Base-by-base conservation (phyloP, 495 filamentous ascomycete species). In the Penicillium macrosclerotiorum region DNA sequence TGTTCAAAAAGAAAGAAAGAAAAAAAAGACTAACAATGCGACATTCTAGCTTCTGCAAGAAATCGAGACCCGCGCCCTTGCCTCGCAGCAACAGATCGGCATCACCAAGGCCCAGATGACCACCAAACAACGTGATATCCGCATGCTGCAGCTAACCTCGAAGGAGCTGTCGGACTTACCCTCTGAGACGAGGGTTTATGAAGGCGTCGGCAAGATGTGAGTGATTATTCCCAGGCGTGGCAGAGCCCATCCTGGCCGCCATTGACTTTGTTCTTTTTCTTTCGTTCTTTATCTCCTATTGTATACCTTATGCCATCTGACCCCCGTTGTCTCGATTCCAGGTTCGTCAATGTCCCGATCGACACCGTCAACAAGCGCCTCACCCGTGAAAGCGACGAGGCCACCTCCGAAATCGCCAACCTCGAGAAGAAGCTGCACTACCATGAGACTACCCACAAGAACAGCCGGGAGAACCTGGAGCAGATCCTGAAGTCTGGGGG, bases 181-280 rank as follows among this genome's bases (percentile, higher is more conserved):
- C n/a, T 71, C 77, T 27, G 78, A 84, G 29, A 95, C 91, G 1
- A 82, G 81, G 14, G 82, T 96, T 8, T 98, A 96, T 54, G 92
- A 96, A 64, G 92, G 92, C 2, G 86, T 96, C 4, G 93, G 93
- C 17, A 96, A 95, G 74, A 96, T 98, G 93, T 96, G 64, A 62
- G 86, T 66, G n/a, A n/a, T n/a, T n/a, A n/a, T n/a, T n/a, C n/a
- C n/a, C n/a, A n/a, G n/a, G n/a, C n/a, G n/a, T n/a, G n/a, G n/a
- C n/a, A n/a, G n/a, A n/a, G n/a, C n/a, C n/a, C n/a, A n/a, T n/a
- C n/a, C n/a, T n/a, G n/a, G n/a, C n/a, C n/a, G n/a, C n/a, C n/a
- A n/a, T n/a, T n/a, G n/a, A n/a, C 22, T 13, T 18, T 31, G 14
- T 34, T 45, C 39, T 33, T 22, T 11, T 12, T 42, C 43, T 16